Evolutionary conservation across 805 yeast genomes (phyloP).

Genomic region (Barnettozyma populi): DNA sequence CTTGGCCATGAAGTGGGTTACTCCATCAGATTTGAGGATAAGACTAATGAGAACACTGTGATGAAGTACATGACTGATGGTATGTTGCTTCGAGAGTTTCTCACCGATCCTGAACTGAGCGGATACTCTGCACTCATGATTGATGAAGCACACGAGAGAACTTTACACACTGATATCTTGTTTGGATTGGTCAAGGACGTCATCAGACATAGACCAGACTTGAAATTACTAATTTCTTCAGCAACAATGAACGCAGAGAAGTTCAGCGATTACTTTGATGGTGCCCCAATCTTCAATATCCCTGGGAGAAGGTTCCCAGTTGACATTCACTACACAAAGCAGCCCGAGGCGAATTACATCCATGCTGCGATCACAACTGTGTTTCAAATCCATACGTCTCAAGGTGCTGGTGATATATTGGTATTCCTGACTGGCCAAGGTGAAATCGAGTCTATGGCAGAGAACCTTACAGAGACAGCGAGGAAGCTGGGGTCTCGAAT

Average conservation of each 20-base stretch:
- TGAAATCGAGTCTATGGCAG: conserved; percentile 82
- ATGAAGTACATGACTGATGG: conserved; percentile 96
- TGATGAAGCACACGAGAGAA: conserved; percentile 97
- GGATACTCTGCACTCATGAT: conserved; percentile 81
- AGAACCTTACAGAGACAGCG: conserved; percentile 60
- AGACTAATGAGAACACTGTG: conserved; percentile 54
- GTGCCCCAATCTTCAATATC: conserved; percentile 80
- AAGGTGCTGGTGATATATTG: conserved; percentile 74
- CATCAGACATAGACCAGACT: conserved; percentile 53
- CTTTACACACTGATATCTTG: conserved; percentile 82
- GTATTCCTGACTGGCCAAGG: conserved; percentile 96
- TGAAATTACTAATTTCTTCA: conserved; percentile 77
- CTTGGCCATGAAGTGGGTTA: conserved; percentile 91
- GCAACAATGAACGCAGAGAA: conserved; percentile 92
- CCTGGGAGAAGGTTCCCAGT: conserved; percentile 96
- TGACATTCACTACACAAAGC: conserved; percentile 72
- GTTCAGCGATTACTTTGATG: conserved; percentile 74
- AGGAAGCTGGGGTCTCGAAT: conserved; percentile 47
- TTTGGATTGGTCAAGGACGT: conserved; percentile 78
- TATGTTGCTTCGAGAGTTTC: conserved; percentile 80
- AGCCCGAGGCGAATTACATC: conserved; percentile 86
- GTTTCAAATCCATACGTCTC: conserved; percentile 76
- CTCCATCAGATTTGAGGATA: conserved; percentile 81
- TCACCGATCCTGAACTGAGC: conserved; percentile 65
- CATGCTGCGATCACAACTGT: conserved; percentile 87